Evolutionary conservation across 2,329 filamentous ascomycete genomes (phyloP).

Genomic region (Diplodia intermedia): DNA sequence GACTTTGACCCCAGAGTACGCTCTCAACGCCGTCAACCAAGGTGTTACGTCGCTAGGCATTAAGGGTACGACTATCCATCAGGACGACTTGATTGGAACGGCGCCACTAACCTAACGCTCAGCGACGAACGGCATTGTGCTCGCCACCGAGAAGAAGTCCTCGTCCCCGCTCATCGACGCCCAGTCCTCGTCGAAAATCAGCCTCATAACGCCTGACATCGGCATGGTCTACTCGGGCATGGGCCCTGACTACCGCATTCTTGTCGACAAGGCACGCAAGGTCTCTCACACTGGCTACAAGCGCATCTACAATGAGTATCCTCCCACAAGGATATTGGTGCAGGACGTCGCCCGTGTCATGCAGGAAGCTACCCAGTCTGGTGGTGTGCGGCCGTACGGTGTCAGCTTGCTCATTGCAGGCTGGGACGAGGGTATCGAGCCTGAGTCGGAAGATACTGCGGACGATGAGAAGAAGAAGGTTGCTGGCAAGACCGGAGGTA

Average conservation of each 20-base stretch:
- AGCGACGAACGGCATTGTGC: conserved; percentile 99
- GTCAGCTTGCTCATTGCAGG: conserved; percentile 94
- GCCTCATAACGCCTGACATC: conserved; percentile 97
- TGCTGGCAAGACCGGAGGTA: conserved; percentile 89
- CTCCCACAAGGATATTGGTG: conserved; percentile 98
- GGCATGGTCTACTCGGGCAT: conserved; percentile 99
- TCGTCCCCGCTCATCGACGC: conserved; percentile 97
- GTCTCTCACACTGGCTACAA: conserved; percentile 99
- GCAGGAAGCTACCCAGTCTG: conserved; percentile 98
- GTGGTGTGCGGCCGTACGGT: conserved; percentile 95
- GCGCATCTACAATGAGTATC: conserved; percentile 99
- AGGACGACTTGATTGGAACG: background rate
- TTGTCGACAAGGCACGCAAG: conserved; percentile 97
- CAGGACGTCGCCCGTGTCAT: conserved; percentile 97
- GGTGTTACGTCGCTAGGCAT: conserved; percentile 98
- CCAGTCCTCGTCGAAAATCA: conserved; percentile 94
- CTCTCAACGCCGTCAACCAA: conserved; percentile 98
- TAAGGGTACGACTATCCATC: conserved; percentile 71
- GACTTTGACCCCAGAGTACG: conserved; percentile 76
- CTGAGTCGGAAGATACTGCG: conserved; percentile 72
- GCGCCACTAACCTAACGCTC: conserved; percentile 16
- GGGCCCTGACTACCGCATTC: conserved; percentile 96
- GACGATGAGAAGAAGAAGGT: conserved; percentile 72
- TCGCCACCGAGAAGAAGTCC: conserved; percentile 99
- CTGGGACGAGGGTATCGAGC: conserved; percentile 96